Conservation (phyloP, 352 stramenopile species). For the Phytophthora tentaculata region DNA sequence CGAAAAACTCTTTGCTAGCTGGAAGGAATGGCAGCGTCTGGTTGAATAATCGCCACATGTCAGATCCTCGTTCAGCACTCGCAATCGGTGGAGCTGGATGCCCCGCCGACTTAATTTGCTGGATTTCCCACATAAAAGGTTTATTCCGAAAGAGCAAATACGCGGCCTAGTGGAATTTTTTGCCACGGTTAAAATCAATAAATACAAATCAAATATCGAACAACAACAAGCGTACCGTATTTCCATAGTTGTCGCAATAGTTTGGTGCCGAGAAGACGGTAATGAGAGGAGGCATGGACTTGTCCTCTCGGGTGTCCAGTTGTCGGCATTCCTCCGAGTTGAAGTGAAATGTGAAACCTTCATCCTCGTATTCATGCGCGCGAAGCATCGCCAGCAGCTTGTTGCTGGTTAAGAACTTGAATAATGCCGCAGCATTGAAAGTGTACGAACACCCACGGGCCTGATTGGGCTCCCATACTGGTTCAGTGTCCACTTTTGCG, state of each 20-base stretch:
- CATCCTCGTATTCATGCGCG: slow-evolving; percentile 83
- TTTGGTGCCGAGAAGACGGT: slow-evolving; percentile 96
- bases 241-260: slow-evolving; percentile 92
- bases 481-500: slow-evolving; percentile 15
- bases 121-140: slow-evolving; percentile 58
- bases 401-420: slow-evolving; percentile 76
- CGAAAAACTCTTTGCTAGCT: slow-evolving; percentile 84
- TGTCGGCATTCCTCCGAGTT: slow-evolving; percentile 42
- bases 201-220: slow-evolving; percentile 1
- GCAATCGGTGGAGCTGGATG: slow-evolving; percentile 67
- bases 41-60: slow-evolving; percentile 80
- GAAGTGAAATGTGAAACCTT: slow-evolving; percentile 76
- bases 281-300: slow-evolving; percentile 78
- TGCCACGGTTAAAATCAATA: too few relatives aligned
- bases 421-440: slow-evolving; percentile 86
- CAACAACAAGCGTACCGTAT: slow-evolving; percentile 48
- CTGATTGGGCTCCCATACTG: slow-evolving; percentile 33
- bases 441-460: slow-evolving; percentile 84
- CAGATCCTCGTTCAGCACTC: slow-evolving; percentile 51
- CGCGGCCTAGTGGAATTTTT: slow-evolving; percentile 40
- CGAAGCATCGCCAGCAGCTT: slow-evolving; percentile 73
- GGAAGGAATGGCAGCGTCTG: slow-evolving; percentile 83
- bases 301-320: slow-evolving; percentile 57
- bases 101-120: slow-evolving; percentile 51
- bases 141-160: slow-evolving; percentile 60